Base-by-base conservation (phyloP, 2,329 filamentous ascomycete species). In the Boeremia lycopersici region DNA sequence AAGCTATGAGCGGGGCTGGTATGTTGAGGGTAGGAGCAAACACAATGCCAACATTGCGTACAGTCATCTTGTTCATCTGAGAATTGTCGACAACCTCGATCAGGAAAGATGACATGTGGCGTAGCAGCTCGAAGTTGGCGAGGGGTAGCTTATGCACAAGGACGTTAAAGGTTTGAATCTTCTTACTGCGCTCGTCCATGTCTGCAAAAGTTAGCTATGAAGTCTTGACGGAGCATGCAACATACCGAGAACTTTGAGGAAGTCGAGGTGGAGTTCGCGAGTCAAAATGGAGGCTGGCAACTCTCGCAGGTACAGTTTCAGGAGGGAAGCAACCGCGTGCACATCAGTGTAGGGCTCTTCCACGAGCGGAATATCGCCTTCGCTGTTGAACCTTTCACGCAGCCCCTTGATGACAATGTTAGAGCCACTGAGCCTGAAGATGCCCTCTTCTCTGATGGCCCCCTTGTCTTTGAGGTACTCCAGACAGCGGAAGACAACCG, bases 21-120 rank as follows among this genome's bases (percentile, higher is more conserved):
- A 99, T 96, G 74, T 98, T 98, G 48, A 99, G 83, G 0, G 95
- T 98, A 0, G 95, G 95, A 13, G 95, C 96, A 75, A 99, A 99
- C 52, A 99, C 93, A 65, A 99, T 98, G 61, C 95, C 93, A 49
- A 99, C 79, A 70, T 99, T 99, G 62, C 93, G 88, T 48, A 97
- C 90, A 10, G 90, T 97, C 95, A 99, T 99, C 81, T 97, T 98
- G 80, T 99, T 99, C 59, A 89, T 81, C 65, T 90, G 88, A 6
- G 91, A 82, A 65, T 97, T 92, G 75, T 95, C 92, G 70, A 97
- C 91, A 66, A 99, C 93, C 68, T 89, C 89, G 70, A 96, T 91
- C 65, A 99, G 78, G 77, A 96, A 97, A 3, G 89, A 86, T 42
- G 93, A 90, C 50, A 99, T 79, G 60, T 96, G 92, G 67, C 89